These are phyloP conservation scores for Mycena sp. DNA, from an alignment of 1,284 basidiomycete genomes.

Conservation along the genomic window DNA sequence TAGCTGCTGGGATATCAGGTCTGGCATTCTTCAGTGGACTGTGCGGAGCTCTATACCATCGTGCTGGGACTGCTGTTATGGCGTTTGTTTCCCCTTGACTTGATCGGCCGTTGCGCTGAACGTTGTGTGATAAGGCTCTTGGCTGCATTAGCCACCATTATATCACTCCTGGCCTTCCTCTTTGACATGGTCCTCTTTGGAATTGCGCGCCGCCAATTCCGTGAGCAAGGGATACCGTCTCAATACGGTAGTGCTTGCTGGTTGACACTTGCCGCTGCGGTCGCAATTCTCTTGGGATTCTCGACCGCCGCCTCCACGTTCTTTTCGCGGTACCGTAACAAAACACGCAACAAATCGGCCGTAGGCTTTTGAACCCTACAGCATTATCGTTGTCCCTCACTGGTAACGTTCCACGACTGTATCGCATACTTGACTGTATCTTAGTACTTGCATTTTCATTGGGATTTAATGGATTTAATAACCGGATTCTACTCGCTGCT, in stretches of 20 bases:
- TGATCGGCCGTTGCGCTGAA: not conserved
- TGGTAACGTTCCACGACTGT: constrained; percentile 1
- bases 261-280: constrained; percentile 80
- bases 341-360: constrained; percentile 38
- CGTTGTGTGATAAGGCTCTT: constrained; percentile 53
- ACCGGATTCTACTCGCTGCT: not conserved
- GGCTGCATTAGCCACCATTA: constrained; percentile 70
- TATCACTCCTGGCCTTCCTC: constrained; percentile 76
- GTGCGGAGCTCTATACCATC: constrained; percentile 71
- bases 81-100: constrained; percentile 23
- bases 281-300: constrained; percentile 72
- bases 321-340: constrained; percentile 68
- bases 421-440: constrained; percentile 25
- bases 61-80: constrained; percentile 82
- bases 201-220: constrained; percentile 70
- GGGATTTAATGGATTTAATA: not conserved
- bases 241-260: constrained; percentile 82
- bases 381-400: not conserved
- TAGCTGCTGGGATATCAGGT: constrained; percentile 76
- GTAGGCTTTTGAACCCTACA: not conserved
- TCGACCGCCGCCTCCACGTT: constrained; percentile 75
- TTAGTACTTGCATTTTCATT: not conserved
- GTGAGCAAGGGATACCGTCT: constrained; percentile 61
- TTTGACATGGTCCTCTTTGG: constrained; percentile 87
- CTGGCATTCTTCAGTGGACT: constrained; percentile 81